Evolutionary conservation across 805 yeast species (phyloP), one percentile per base, ranked within the genome.

Genomic region (Cyberlindnera xishuangbannaensis): DNA sequence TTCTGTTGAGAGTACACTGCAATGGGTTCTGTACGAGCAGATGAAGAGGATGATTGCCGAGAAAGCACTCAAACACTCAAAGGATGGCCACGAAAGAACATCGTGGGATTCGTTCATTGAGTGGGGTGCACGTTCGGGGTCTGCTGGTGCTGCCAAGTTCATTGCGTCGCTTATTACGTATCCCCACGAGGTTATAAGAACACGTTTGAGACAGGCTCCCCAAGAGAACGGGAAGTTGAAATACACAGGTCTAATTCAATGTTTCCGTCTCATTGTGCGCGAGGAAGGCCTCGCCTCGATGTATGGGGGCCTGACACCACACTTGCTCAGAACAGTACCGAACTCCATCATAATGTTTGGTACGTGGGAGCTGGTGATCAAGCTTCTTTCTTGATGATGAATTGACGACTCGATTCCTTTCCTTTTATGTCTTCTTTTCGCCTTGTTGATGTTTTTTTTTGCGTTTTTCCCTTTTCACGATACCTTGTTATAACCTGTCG

Each of bases 341-440:
- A 92, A 92, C 61, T 83, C 95, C 52, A 87, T 92, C 55, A 90
- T 92, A 48, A 92, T 92, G 98, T 92, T 92, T 65, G 98, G 99
- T 28, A 88, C 97, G 4, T 92, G 97, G 97, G 99, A 92, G 55
- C 57, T 92, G 21, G 76, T 83, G 35, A 76, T 81, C 30, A 71
- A 69, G 37, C 45, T 74, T n/a, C 58, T 79, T 18, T 71, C 78
- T 12, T 60, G 47, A 38, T 30, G 22, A 19, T n/a, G n/a, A n/a
- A n/a, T n/a, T n/a, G n/a, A n/a, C n/a, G n/a, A n/a, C n/a, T n/a
- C n/a, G n/a, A n/a, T n/a, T n/a, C n/a, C n/a, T n/a, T n/a, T n/a
- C n/a, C n/a, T n/a, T n/a, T n/a, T n/a, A n/a, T n/a, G n/a, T n/a
- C n/a, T n/a, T n/a, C n/a, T n/a, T n/a, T n/a, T n/a, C n/a, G n/a